phyloP scores from a whole-genome alignment of 2,329 filamentous ascomycete genomes.

The Cladosporium velox region DNA sequence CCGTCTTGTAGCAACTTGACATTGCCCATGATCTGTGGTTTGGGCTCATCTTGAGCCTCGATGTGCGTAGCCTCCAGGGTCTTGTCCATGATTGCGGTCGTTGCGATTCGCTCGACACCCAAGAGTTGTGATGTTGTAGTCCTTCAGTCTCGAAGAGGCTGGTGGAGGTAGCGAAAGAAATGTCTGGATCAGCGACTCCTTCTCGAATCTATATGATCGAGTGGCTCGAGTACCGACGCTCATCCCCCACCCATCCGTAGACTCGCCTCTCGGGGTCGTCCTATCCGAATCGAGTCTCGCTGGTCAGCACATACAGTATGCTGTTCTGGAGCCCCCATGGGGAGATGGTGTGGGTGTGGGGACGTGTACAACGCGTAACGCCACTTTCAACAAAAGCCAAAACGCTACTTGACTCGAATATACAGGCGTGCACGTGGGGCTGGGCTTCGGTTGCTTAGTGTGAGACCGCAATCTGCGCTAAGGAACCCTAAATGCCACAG shows the following conservation, averaged over 20 bases:
- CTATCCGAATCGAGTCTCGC: background rate
- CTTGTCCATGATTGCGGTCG: background rate
- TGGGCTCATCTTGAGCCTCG: background rate
- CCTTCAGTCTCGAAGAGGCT: background rate
- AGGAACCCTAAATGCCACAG: background rate
- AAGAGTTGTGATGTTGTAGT: background rate
- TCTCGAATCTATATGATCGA: background rate
- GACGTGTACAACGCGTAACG: background rate
- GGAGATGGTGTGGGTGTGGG: background rate
- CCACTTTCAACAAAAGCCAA: background rate
- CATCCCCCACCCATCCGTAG: conserved; percentile 1
- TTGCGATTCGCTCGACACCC: background rate
- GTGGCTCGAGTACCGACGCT: background rate
- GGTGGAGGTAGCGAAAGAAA: background rate
- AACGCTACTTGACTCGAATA: background rate
- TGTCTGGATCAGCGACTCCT: background rate
- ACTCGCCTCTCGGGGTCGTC: background rate
- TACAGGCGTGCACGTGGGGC: background rate
- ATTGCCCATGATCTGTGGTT: conserved; percentile 10
- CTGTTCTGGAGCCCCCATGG: background rate
- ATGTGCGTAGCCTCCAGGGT: background rate
- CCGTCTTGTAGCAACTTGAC: conserved; percentile 9
- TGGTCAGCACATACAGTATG: background rate
- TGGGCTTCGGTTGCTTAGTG: conserved; percentile 1
- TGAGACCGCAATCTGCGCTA: background rate